Base-by-base conservation (phyloP, 1,284 basidiomycete species). In the Fistulina hepatica region DNA sequence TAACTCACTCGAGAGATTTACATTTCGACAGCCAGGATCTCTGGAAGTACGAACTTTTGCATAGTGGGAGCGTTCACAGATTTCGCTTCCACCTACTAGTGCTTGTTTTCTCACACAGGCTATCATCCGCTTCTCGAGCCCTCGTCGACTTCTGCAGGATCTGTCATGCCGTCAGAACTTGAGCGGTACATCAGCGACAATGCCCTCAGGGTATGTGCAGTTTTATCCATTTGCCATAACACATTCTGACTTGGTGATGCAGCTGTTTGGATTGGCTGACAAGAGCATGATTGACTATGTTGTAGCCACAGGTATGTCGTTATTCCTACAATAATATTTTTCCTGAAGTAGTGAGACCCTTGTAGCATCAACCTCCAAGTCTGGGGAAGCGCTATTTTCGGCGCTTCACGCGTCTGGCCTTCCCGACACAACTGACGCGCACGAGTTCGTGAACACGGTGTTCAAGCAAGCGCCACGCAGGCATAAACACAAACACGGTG, bases 131-230 rank as follows among this genome's bases (percentile, higher is more conserved):
- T n/a, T n/a, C n/a, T n/a, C n/a, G n/a, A n/a, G n/a, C n/a, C n/a
- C n/a, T n/a, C n/a, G n/a, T n/a, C n/a, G n/a, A n/a, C n/a, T n/a
- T n/a, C n/a, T n/a, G n/a, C n/a, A n/a, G n/a, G n/a, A n/a, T n/a
- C n/a, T n/a, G n/a, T n/a, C n/a, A 67, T 77, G 76, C 59, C 69
- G 45, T 68, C 71, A 37, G 70, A 76, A 47, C 65, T 85, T 38
- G 68, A 84, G 52, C 70, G 79, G 47, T 93, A 83, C 59, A 81
- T 92, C 48, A 82, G 79, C 58, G 89, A 93, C 65, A 88, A 90
- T 63, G 77, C 79, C 43, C 72, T 92, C 40, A 69, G 71, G 46
- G 85, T 89, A 52, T 53, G 78, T 65, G 11, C 22, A 16, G 28
- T 21, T 19, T 36, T 35, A 7, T 36, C 20, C 37, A 24, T 21